These are phyloP conservation scores for Pezicula radicicola DNA, from an alignment of 2,329 filamentous ascomycete genomes.

Conservation along the genomic window DNA sequence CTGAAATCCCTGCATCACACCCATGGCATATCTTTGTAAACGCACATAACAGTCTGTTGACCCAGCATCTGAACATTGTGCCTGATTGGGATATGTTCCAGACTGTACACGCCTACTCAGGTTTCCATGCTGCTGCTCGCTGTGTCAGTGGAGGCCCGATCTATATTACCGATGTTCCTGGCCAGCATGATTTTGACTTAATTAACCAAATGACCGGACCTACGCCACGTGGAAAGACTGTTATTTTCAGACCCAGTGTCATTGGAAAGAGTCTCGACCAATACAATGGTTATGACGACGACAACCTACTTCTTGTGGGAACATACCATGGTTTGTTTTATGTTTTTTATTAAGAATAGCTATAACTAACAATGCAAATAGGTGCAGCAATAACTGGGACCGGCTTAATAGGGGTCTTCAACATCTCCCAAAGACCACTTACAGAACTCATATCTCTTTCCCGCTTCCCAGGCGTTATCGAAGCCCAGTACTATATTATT, in stretches of 20 bases:
- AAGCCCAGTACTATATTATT: conserved; percentile 62
- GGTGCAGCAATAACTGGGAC: conserved; percentile 62
- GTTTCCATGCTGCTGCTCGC: conserved; percentile 85
- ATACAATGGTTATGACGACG: conserved; percentile 75
- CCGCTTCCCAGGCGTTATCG: conserved; percentile 69
- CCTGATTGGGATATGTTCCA: conserved; percentile 81
- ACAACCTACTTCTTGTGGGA: conserved; percentile 70
- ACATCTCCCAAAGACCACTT: conserved; percentile 61
- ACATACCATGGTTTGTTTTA: conserved; percentile 64
- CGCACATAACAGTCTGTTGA: conserved; percentile 82
- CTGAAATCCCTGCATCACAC: conserved; percentile 74
- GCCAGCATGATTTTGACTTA: conserved; percentile 71
- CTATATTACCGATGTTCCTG: conserved; percentile 89
- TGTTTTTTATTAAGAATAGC: background rate
- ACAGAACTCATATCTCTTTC: conserved; percentile 68
- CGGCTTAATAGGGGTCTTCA: conserved; percentile 81
- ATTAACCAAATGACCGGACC: conserved; percentile 78
- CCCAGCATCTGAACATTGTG: conserved; percentile 78
- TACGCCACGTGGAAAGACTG: conserved; percentile 68
- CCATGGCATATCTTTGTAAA: conserved; percentile 96
- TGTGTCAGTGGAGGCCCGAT: conserved; percentile 90
- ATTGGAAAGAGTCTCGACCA: conserved; percentile 69
- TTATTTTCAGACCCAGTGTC: conserved; percentile 76
- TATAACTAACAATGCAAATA: conserved; percentile 17
- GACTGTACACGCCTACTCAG: conserved; percentile 63